Evolutionary conservation across 2,329 filamentous ascomycete genomes (phyloP), one percentile per base, ranked within the genome.

Genomic region (Venturia aucupariae): DNA sequence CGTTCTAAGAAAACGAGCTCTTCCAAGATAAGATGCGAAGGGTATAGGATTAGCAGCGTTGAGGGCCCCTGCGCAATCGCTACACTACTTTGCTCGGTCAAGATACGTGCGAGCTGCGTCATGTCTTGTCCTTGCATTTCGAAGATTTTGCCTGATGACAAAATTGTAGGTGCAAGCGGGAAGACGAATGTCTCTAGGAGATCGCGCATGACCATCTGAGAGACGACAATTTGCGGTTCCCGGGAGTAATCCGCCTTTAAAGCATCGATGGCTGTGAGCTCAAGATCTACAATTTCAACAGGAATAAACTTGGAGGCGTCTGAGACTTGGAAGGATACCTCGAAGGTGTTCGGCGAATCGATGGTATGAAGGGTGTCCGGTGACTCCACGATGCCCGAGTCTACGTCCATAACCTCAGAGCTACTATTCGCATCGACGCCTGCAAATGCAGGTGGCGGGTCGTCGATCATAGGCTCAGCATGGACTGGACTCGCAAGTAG

Each of bases 11-110:
- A 60, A 3, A 44, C 35, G n/a, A 13, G 24, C 15, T 60, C 35
- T 27, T 41, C 22, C 2, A 41, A 22, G 27, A 27, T 60, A 38
- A 60, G 38, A 11, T 60, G 32, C 24, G 59, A 41, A 38, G 59
- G 59, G 15, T 60, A 42, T 8, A 60, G 8, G 15, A 60, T 60
- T 19, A 60, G 59, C 2, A 60, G 35, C 35, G 35, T 22, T 22
- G 59, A 60, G 5, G 24, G 22, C 4, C 38, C 41, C 41, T 44
- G 59, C 4, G 35, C 24, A 22, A 60, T 44, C 13, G 59, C 59
- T 17, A 44, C 59, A 41, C 59, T 60, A 39, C 41, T 60, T n/a
- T 60, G 59, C 10, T 60, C 22, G 13, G 41, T 22, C 51, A 57
- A 57, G 15, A 22, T 57, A 24, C 51, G 27, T 3, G 51, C 27